A percentile compares a stretch with the other conserved stretches of the same genome.
Evolutionary conservation across 495 filamentous ascomycete genomes (phyloP).

Genomic region (Tuber brumale): DNA sequence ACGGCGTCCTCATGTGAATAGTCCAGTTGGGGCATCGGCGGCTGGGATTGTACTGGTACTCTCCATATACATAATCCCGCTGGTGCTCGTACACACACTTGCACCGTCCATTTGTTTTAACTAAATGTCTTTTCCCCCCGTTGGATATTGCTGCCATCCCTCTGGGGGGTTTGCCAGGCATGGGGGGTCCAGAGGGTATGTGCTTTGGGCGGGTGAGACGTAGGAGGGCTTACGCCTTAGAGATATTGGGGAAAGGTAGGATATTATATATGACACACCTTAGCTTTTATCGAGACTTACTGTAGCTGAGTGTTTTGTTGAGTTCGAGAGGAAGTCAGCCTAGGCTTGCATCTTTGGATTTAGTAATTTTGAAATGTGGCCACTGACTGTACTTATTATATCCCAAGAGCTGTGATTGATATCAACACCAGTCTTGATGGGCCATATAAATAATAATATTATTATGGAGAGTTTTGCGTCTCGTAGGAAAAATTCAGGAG

Average conservation of each 20-base stretch:
- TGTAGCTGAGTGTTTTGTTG: neutral
- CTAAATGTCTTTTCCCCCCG: slow-evolving; percentile 14
- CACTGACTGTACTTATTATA: neutral
- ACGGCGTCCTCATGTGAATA: neutral
- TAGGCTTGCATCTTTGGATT: neutral
- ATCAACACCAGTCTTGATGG: neutral
- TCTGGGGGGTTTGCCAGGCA: slow-evolving; percentile 16
- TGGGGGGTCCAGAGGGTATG: slow-evolving; percentile 16
- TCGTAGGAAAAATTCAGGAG: neutral
- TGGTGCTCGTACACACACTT: slow-evolving; percentile 14
- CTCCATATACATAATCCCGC: slow-evolving; percentile 31
- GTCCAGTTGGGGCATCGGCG: slow-evolving; percentile 10
- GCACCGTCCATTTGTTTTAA: slow-evolving; percentile 21
- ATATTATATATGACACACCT: neutral
- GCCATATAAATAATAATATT: neutral
- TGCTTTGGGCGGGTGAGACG: slow-evolving; percentile 3
- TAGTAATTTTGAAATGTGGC: neutral
- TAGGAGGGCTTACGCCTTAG: slow-evolving; percentile 10
- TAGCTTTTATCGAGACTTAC: neutral
- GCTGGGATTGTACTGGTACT: slow-evolving; percentile 23
- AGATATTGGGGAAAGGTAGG: neutral
- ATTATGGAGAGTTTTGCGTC: too few relatives aligned
- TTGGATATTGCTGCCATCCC: slow-evolving; percentile 20
- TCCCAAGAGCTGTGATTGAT: neutral
- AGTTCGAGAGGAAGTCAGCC: neutral